A percentile compares a stretch with the other conserved stretches of the same genome.
phyloP scores from a whole-genome alignment of 176 grass and related monocot species.

The Aegilops umbellulata region DNA sequence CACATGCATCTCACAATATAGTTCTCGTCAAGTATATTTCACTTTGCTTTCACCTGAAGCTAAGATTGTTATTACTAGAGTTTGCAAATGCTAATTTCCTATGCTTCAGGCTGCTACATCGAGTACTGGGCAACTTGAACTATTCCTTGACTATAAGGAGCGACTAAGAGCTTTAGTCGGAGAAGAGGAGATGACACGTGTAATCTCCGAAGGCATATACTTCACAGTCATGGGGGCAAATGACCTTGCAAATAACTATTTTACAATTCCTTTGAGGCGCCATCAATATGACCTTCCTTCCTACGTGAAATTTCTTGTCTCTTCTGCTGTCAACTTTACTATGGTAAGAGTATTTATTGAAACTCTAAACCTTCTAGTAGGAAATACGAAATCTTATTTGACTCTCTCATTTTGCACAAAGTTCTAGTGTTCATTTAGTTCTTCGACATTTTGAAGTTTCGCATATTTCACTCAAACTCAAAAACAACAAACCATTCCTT shows the following conservation, averaged over 20 bases:
- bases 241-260: slow-evolving; percentile 65
- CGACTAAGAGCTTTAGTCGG: slow-evolving; percentile 41
- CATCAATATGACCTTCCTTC: slow-evolving; percentile 42
- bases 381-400: too few relatives aligned
- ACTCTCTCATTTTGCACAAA: neutral
- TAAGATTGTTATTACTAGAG: too few relatives aligned
- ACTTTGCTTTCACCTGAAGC: neutral
- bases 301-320: slow-evolving; percentile 44
- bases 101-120: slow-evolving; percentile 38
- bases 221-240: slow-evolving; percentile 43
- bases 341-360: slow-evolving; percentile 16
- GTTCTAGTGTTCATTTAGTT: neutral
- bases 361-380: neutral
- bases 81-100: neutral
- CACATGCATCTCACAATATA: neutral
- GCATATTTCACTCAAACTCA: neutral
- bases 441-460: neutral
- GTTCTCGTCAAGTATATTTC: neutral
- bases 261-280: slow-evolving; percentile 6
- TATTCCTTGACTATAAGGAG: slow-evolving; percentile 54
- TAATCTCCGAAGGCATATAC: slow-evolving; percentile 37
- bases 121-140: slow-evolving; percentile 33
- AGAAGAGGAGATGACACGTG: slow-evolving; percentile 18
- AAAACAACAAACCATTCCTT: neutral
- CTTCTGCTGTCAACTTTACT: slow-evolving; percentile 33